phyloP scores from a whole-genome alignment of 164 flowering plant genomes.

The grape (Vitis vinifera) region DNA sequence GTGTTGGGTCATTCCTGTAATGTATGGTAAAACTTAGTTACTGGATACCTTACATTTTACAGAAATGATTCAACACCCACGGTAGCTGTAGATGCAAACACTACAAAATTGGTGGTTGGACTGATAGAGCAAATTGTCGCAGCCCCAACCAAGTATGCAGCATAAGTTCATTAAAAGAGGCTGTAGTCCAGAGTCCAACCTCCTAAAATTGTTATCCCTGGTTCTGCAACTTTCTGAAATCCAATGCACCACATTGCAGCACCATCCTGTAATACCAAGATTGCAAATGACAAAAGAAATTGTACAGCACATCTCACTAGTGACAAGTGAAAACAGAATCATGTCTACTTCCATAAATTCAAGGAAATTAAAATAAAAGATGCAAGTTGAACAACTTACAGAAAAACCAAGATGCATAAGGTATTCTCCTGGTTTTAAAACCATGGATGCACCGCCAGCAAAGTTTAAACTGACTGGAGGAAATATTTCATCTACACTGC shows the following conservation, averaged over 20 bases:
- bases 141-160: not conserved
- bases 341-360: not conserved
- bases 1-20: not conserved
- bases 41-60: not conserved
- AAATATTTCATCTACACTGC: constrained; percentile 50
- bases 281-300: not conserved
- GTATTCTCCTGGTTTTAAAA: constrained; percentile 56
- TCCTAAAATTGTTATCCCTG: constrained; percentile 58
- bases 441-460: constrained; percentile 62
- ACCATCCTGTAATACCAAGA: constrained; percentile 42
- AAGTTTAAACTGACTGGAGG: constrained; percentile 62
- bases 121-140: not conserved
- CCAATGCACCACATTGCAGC: constrained; percentile 74
- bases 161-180: too few species aligned
- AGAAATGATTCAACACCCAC: not conserved
- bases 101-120: not conserved
- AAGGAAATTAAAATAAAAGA: not conserved
- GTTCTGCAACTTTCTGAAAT: constrained; percentile 45
- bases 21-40: not conserved
- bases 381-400: constrained; percentile 34
- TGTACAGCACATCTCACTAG: not conserved
- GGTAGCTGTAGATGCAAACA: not conserved
- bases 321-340: not conserved
- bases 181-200: constrained; percentile 31
- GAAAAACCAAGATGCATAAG: constrained; percentile 41